Percentiles rank a stretch among this genome's conserved stretches.
These are phyloP conservation scores for Oenanthe sinensis DNA, from an alignment of 129 eudicot genomes.

Conservation along the genomic window DNA sequence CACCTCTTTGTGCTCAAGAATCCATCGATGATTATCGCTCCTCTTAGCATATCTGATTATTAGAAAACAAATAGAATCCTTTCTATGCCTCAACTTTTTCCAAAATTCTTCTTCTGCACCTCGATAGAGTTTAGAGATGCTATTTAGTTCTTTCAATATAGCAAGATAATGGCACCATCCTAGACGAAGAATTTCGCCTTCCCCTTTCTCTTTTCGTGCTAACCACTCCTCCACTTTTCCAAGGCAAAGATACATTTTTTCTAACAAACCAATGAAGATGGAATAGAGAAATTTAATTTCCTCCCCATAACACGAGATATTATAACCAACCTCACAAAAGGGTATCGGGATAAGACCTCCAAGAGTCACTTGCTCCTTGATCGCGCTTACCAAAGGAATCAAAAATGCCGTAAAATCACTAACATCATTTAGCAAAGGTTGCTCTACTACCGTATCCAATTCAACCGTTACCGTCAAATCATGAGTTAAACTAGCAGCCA, in stretches of 20 bases:
- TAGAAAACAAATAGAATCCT: slow-evolving; percentile 41
- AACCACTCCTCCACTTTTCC: slow-evolving; percentile 34
- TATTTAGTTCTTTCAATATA: slow-evolving; percentile 40
- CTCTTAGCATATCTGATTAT: slow-evolving; percentile 48
- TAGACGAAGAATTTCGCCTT: slow-evolving; percentile 11
- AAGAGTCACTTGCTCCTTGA: slow-evolving; percentile 17
- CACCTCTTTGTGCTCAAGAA: slow-evolving; percentile 50
- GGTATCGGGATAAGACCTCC: slow-evolving; percentile 19
- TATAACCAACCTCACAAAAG: slow-evolving; percentile 10
- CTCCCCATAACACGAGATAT: slow-evolving; percentile 21
- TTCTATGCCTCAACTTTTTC: slow-evolving; percentile 35
- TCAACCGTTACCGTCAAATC: slow-evolving; percentile 28
- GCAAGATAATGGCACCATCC: slow-evolving; percentile 55
- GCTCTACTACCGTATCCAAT: slow-evolving; percentile 18
- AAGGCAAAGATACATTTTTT: slow-evolving; percentile 45
- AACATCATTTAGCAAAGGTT: slow-evolving; percentile 31
- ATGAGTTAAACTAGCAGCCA: slow-evolving; percentile 33
- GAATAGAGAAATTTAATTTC: slow-evolving; percentile 29
- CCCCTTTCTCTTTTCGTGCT: slow-evolving; percentile 21
- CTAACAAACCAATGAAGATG: slow-evolving; percentile 34
- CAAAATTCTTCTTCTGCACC: slow-evolving; percentile 48
- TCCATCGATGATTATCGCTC: slow-evolving; percentile 55
- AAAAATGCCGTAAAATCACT: slow-evolving; percentile 49
- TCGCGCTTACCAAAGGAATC: slow-evolving; percentile 34
- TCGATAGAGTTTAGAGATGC: slow-evolving; percentile 38